A percentile compares a stretch with the other conserved stretches of the same genome.
Conservation (phyloP, 108 stramenopile genomes). For the Nitzschia palea region DNA sequence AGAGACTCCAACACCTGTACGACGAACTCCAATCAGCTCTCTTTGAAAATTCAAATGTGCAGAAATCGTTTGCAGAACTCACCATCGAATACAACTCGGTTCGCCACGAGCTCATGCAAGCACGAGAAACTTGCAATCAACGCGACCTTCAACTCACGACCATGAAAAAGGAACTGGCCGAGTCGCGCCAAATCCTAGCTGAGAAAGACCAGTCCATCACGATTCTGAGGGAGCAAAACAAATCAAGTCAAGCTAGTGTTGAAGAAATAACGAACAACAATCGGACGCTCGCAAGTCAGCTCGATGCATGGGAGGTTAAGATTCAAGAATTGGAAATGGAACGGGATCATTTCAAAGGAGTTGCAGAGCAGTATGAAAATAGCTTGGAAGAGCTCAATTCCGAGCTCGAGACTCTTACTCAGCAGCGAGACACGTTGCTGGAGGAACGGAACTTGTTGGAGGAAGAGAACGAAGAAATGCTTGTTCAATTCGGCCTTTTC, state of each 20-base stretch:
- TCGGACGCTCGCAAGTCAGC: not conserved
- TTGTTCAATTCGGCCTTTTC: constrained; percentile 76
- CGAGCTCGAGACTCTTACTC: constrained; percentile 3
- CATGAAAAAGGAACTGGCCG: constrained; percentile 1
- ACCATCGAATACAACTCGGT: not conserved
- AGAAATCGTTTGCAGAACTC: constrained; percentile 1
- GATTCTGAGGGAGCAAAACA: constrained; percentile 8
- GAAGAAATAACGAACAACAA: not conserved
- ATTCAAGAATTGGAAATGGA: constrained; percentile 4
- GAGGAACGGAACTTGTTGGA: constrained; percentile 54
- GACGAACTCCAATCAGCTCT: not conserved
- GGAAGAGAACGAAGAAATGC: constrained; percentile 76
- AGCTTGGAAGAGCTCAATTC: constrained; percentile 2
- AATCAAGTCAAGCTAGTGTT: not conserved
- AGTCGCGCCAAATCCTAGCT: not conserved
- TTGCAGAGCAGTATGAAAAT: not conserved
- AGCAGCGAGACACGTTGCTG: constrained; percentile 15
- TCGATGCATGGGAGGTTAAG: constrained; percentile 3
- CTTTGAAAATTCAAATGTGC: not conserved
- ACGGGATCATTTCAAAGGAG: not conserved
- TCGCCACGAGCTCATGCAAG: constrained; percentile 6
- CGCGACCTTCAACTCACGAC: not conserved
- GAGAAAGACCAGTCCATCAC: constrained; percentile 15
- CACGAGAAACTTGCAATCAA: not conserved
- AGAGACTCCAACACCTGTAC: not conserved